Evolutionary conservation across 2,329 filamentous ascomycete genomes (phyloP), one percentile per base, ranked within the genome.

Genomic region (Aureobasidium sp.): DNA sequence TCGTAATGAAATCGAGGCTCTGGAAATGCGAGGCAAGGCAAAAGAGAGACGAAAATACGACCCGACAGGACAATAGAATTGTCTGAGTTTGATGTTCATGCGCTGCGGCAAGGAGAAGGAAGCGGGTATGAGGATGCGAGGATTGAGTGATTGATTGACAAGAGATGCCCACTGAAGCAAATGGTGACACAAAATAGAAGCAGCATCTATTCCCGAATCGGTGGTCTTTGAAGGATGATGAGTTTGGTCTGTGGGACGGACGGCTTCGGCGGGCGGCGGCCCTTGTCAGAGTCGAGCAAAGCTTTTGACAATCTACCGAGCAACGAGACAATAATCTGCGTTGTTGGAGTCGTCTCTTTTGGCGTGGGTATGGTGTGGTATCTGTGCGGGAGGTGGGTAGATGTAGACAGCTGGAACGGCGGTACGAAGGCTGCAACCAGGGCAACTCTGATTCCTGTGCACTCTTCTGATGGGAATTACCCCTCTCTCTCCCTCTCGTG

Each of bases 291-390:
- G 30, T 48, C 21, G 44, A 38, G 45, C 30, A 39, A 51, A 41
- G n/a, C 25, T 27, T 41, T 51, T 41, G 48, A 51, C 48, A 40
- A 51, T 51, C 48, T 40, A 41, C 48, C 48, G 37, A 51, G 48
- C 48, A 51, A 51, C 35, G 37, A 51, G 48, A 51, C 48, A 51
- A 51, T 51, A 51, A 50, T 50, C 45, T 39, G 45, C 45, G 45
- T 50, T 50, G 30, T 17, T n/a, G 44, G 44, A 25, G 45, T 38
- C 45, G 48, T 24, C 27, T 51, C 22, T 40, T n/a, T 48, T 24
- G 10, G 11, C 27, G 16, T 24, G 19, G 27, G 24, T 21, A 40
- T 22, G 25, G 10, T 19, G 41, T 29, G 29, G 32, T 29, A 35
- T 48, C 30, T 27, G 44, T 37, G 44, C 29, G 44, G 48, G 40